phyloP scores from a whole-genome alignment of 495 filamentous ascomycete species.

The Hapsidospora chrysogenum region DNA sequence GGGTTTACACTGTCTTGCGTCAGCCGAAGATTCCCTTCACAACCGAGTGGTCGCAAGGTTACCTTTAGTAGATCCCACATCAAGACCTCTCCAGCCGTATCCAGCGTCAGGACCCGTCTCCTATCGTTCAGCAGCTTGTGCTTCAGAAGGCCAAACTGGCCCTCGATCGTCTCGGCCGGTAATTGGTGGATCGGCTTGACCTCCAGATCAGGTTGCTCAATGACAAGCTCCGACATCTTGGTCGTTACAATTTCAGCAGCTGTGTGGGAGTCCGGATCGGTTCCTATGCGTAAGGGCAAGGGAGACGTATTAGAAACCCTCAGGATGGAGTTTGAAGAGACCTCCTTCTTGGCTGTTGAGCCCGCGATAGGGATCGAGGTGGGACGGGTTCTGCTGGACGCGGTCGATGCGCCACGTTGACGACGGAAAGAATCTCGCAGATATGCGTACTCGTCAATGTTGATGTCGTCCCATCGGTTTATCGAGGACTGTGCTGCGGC shows the following conservation, averaged over 20 bases:
- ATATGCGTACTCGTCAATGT: slow-evolving; percentile 42
- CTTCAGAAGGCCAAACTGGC: slow-evolving; percentile 90
- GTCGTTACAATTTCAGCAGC: slow-evolving; percentile 20
- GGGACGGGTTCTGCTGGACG: slow-evolving; percentile 17
- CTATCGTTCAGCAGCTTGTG: slow-evolving; percentile 84
- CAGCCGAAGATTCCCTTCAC: slow-evolving; percentile 8
- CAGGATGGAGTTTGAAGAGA: slow-evolving; percentile 59
- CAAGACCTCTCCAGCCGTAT: slow-evolving; percentile 91
- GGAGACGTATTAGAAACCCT: slow-evolving; percentile 69
- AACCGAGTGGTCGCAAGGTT: too few relatives aligned
- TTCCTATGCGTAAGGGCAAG: slow-evolving; percentile 32
- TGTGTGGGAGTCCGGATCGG: slow-evolving; percentile 19
- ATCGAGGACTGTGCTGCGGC: slow-evolving; percentile 88
- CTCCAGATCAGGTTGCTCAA: slow-evolving; percentile 38
- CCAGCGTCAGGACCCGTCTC: slow-evolving; percentile 72
- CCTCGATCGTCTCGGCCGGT: slow-evolving; percentile 78
- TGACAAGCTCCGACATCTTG: slow-evolving; percentile 38
- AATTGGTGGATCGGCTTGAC: slow-evolving; percentile 54
- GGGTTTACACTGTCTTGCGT: slow-evolving; percentile 64
- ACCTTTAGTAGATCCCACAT: slow-evolving; percentile 88
- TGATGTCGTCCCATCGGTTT: slow-evolving; percentile 82
- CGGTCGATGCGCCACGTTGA: slow-evolving; percentile 32
- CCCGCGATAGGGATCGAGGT: slow-evolving; percentile 7
- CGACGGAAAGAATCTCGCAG: slow-evolving; percentile 36
- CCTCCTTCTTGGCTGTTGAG: slow-evolving; percentile 37